These are phyloP conservation scores for Incumbomyces lentus DNA, from an alignment of 2,329 filamentous ascomycete species.

Conservation along the genomic window DNA sequence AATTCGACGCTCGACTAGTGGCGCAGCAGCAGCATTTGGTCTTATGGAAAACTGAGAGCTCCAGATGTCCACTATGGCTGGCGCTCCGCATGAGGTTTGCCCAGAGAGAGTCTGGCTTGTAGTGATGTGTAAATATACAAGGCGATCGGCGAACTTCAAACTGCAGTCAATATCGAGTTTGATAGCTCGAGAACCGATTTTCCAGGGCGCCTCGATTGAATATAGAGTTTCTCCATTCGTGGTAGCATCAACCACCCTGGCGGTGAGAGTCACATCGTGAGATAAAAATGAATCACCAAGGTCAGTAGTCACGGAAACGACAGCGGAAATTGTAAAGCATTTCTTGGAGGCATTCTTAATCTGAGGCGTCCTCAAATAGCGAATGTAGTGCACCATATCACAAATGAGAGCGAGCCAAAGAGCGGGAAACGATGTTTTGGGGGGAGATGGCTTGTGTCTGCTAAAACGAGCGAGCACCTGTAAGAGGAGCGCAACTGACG, in stretches of 20 bases:
- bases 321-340: slow-evolving; percentile 35
- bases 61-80: slow-evolving; percentile 49
- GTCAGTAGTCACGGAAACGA: slow-evolving; percentile 59
- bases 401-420: not conserved
- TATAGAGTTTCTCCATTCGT: slow-evolving; percentile 27
- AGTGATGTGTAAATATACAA: slow-evolving; percentile 19
- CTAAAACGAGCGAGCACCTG: no score
- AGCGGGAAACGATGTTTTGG: not conserved
- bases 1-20: slow-evolving; percentile 48
- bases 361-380: slow-evolving; percentile 55
- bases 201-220: slow-evolving; percentile 36
- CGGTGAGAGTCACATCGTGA: slow-evolving; percentile 32
- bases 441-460: no score
- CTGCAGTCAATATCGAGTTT: slow-evolving; percentile 31
- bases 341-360: slow-evolving; percentile 33
- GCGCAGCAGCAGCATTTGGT: slow-evolving; percentile 35
- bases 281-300: slow-evolving; percentile 55
- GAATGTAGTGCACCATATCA: slow-evolving; percentile 51
- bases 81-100: slow-evolving; percentile 18
- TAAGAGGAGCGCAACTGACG: not conserved
- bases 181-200: slow-evolving; percentile 33
- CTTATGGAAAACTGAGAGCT: slow-evolving; percentile 36
- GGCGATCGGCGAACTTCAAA: slow-evolving; percentile 14
- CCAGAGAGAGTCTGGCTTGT: slow-evolving; percentile 10
- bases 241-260: slow-evolving; percentile 15